Evolutionary conservation across 495 filamentous ascomycete genomes (phyloP).

Genomic region (Amphirosellinia nigrospora): DNA sequence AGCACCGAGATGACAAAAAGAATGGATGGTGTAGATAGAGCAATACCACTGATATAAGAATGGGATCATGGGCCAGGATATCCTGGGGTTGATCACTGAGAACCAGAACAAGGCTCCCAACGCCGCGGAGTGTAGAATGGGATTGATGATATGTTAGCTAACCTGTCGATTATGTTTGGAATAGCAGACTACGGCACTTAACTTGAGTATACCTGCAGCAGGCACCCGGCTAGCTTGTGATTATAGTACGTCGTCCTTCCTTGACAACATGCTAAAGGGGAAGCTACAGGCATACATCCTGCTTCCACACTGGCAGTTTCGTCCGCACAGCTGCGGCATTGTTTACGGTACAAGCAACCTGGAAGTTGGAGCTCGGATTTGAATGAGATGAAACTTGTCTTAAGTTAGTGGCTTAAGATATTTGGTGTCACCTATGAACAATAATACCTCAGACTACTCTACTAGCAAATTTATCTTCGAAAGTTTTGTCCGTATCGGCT

Average conservation of each 20-base stretch:
- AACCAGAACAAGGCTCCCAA: constrained; percentile 9
- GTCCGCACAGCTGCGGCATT: neutral
- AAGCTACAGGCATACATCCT: neutral
- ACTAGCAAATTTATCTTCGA: constrained; percentile 1
- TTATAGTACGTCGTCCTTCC: neutral
- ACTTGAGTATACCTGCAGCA: neutral
- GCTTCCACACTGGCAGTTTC: neutral
- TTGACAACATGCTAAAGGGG: neutral
- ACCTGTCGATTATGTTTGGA: neutral
- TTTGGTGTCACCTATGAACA: constrained; percentile 8
- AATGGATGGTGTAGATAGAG: constrained; percentile 9
- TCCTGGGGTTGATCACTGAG: neutral
- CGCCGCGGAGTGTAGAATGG: neutral
- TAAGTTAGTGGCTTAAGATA: constrained; percentile 4
- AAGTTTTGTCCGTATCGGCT: neutral
- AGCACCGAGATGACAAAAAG: neutral
- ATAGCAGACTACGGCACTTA: neutral
- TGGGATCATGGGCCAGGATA: neutral
- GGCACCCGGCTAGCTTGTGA: neutral
- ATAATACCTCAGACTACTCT: neutral
- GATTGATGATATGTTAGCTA: neutral
- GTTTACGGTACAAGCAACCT: neutral
- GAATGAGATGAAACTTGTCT: constrained; percentile 18
- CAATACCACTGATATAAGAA: constrained; percentile 7
- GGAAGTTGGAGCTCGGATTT: neutral